Conservation (phyloP, 164 flowering plant genomes). For the Houttuynia cordata region DNA sequence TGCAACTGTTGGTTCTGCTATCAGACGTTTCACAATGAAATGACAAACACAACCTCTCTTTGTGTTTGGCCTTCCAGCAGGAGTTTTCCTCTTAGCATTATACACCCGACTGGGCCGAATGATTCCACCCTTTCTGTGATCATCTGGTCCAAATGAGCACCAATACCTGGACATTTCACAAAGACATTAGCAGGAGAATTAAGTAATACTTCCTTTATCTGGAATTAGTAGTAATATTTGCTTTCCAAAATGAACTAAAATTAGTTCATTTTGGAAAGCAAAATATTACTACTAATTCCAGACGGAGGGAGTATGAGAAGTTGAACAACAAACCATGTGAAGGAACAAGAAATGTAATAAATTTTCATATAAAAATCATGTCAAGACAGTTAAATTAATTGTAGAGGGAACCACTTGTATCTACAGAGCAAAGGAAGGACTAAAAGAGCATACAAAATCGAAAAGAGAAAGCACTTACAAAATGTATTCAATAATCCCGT, state of each 20-base stretch:
- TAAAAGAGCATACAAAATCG: neutral
- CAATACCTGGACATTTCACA: slow-evolving; percentile 66
- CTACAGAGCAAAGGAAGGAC: neutral
- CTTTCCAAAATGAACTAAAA: too few species aligned
- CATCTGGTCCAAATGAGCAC: slow-evolving; percentile 99
- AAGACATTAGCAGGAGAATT: neutral
- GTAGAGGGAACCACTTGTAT: neutral
- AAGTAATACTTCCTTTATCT: too few species aligned
- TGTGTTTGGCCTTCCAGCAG: slow-evolving; percentile 85
- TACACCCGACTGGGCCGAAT: slow-evolving; percentile 77
- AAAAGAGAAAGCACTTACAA: slow-evolving; percentile 43
- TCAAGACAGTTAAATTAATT: neutral
- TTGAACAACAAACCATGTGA: neutral
- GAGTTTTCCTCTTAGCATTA: slow-evolving; percentile 57
- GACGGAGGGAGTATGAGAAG: neutral
- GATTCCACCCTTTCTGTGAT: slow-evolving; percentile 76
- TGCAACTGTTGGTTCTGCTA: slow-evolving; percentile 90
- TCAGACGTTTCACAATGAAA: slow-evolving; percentile 86
- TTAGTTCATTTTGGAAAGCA: too few species aligned
- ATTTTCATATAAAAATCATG: neutral
- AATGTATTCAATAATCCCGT: slow-evolving; percentile 87
- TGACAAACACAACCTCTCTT: slow-evolving; percentile 97
- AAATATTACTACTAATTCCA: too few species aligned
- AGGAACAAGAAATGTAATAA: neutral
- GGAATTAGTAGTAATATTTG: too few species aligned